A percentile compares a stretch with the other conserved stretches of the same genome.
phyloP scores from a whole-genome alignment of 306 rosid genomes.

The Rosa lucieae region DNA sequence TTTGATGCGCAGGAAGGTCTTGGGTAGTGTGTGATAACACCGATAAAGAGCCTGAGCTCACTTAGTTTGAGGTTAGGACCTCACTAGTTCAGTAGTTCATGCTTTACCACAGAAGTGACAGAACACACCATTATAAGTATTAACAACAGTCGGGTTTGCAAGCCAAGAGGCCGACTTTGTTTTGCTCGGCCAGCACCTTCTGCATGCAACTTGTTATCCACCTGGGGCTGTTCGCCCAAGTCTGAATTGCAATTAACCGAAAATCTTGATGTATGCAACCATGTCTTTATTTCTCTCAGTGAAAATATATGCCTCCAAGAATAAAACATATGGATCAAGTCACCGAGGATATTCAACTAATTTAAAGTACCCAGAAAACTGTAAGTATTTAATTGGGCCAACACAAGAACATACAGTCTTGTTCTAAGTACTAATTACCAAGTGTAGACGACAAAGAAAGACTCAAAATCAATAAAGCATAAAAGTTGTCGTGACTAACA shows the following conservation, averaged over 20 bases:
- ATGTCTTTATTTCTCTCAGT: not conserved
- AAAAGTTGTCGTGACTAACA: not conserved
- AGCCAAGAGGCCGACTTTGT: not conserved
- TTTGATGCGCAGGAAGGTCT: too few species aligned
- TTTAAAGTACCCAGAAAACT: not conserved
- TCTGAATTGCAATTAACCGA: not conserved
- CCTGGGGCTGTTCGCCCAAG: not conserved
- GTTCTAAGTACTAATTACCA: not conserved
- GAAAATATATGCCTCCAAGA: not conserved
- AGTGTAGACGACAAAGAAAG: not conserved
- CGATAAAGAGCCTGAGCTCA: too few species aligned
- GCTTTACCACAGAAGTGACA: too few species aligned
- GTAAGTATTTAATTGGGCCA: not conserved
- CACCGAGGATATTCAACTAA: not conserved
- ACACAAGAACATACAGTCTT: not conserved
- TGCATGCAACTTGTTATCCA: not conserved
- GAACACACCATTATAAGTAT: not conserved
- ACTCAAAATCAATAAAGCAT: not conserved
- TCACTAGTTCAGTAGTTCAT: too few species aligned
- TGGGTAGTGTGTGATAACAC: too few species aligned
- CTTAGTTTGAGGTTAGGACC: too few species aligned
- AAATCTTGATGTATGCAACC: not conserved
- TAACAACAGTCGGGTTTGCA: not conserved
- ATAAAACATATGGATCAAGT: not conserved
- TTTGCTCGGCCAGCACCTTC: not conserved